phyloP scores from a whole-genome alignment of 495 filamentous ascomycete species.

The Aspergillus incahuasiensis region DNA sequence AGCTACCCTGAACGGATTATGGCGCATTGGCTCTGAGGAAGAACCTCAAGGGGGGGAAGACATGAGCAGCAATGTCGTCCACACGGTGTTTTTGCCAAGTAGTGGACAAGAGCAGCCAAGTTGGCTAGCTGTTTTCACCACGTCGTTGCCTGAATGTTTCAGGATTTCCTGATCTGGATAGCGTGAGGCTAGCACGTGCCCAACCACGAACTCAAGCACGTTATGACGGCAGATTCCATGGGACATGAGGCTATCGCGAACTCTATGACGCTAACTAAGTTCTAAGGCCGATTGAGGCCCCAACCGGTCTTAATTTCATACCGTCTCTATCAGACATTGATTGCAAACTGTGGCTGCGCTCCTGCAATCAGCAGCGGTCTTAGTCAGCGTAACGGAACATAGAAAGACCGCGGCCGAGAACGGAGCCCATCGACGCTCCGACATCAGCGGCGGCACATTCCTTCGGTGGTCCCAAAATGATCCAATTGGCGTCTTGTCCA shows the following conservation, averaged over 20 bases:
- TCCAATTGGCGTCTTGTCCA: background rate
- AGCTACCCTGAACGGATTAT: background rate
- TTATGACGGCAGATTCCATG: background rate
- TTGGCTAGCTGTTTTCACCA: background rate
- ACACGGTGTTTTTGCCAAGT: background rate
- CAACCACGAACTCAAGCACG: background rate
- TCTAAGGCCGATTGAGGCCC: background rate
- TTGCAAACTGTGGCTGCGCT: background rate
- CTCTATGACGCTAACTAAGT: background rate
- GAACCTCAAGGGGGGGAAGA: background rate
- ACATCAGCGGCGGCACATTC: background rate
- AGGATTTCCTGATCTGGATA: conserved; percentile 6
- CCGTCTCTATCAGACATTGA: background rate
- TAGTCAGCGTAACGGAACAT: background rate
- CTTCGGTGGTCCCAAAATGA: background rate
- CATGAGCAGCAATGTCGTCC: background rate
- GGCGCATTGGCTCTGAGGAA: conserved; percentile 4
- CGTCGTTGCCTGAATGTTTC: conserved; percentile 6
- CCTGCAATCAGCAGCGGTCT: background rate
- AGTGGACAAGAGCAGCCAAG: background rate
- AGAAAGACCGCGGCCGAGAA: background rate
- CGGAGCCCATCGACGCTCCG: background rate
- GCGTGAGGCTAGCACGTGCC: background rate
- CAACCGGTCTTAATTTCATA: background rate
- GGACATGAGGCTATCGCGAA: background rate